Evolutionary conservation across 164 flowering plant species (phyloP).

Genomic region (Vitis cinerea): DNA sequence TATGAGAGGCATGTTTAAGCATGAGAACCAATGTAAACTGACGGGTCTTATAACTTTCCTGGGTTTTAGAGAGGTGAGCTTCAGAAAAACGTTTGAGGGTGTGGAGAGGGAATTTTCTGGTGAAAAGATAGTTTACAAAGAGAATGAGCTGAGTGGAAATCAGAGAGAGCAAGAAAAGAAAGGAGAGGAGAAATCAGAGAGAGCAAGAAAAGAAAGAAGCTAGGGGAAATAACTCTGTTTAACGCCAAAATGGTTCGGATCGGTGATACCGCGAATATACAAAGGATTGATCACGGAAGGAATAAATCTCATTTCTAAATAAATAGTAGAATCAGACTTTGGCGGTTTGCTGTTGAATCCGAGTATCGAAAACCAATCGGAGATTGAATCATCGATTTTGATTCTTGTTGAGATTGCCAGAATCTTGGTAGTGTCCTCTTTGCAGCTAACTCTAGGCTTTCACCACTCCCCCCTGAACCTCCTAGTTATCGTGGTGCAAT

Average conservation of each 20-base stretch:
- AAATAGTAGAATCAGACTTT: constrained; percentile 42
- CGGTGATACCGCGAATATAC: constrained; percentile 24
- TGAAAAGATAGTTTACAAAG: too few relatives aligned
- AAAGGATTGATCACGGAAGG: constrained; percentile 31
- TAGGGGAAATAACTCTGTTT: constrained; percentile 52
- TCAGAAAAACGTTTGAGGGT: too few relatives aligned
- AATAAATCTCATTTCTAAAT: constrained; percentile 39
- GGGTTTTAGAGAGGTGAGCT: too few relatives aligned
- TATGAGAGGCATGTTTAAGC: too few relatives aligned
- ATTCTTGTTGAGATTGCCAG: constrained; percentile 28
- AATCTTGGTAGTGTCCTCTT: constrained; percentile 55
- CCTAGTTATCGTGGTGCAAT: constrained; percentile 47
- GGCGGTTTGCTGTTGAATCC: constrained; percentile 44
- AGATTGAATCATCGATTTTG: constrained; percentile 34
- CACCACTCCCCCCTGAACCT: constrained; percentile 71
- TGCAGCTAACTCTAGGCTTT: constrained; percentile 45
- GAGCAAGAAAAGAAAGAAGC: constrained; percentile 6
- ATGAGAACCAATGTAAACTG: too few relatives aligned
- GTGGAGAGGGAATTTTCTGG: too few relatives aligned
- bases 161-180: too few relatives aligned
- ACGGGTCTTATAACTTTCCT: too few relatives aligned
- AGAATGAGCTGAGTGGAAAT: too few relatives aligned
- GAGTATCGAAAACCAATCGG: constrained; percentile 54
- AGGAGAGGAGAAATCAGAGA: not conserved
- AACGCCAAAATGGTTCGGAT: constrained; percentile 28